Evolutionary conservation across 768 basidiomycete genomes (phyloP), one percentile per base, ranked within the genome.

Genomic region (Gloeopeniophorella convolvens): DNA sequence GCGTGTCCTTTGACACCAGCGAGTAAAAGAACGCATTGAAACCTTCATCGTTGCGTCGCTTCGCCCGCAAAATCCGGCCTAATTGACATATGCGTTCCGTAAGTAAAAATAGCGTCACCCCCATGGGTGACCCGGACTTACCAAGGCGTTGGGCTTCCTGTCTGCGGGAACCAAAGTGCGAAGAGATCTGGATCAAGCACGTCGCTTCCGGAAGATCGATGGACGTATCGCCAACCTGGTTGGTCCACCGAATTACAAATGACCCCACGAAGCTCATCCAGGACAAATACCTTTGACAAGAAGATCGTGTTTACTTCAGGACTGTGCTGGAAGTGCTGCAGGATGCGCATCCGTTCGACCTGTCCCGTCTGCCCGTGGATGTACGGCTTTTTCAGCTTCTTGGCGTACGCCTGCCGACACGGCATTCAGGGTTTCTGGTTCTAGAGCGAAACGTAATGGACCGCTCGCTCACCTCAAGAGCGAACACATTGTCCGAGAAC

Each of bases 21-120:
- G 96, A 97, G 67, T 99, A 99, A 70, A 99, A 99, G 72, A 98
- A 99, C 20, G 96, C 96, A 57, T 99, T 99, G 72, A 99, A 99
- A 1, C 96, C 96, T 69, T 98, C 96, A 62, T 99, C 96, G 63
- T 99, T 99, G 56, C 96, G 78, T 51, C 96, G 80, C 67, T 99
- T 99, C 8, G 96, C 96, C 39, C 96, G 86, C 37, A 99, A 71
- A 61, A 99, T 99, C 39, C 96, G 92, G 12, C 93, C 93, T 90
- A 54, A 21, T n/a, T n/a, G n/a, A n/a, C n/a, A n/a, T n/a, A n/a
- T 34, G 60, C 50, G 27, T 32, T 20, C 6, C 21, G 48, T 51
- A 18, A 35, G 24, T 23, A 40, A 16, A 27, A n/a, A 26, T 48
- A 26, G 3, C 45, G 7, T 10, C 15, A 21, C 28, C 21, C 34